A percentile compares a stretch with the other conserved stretches of the same genome.
Evolutionary conservation across 805 yeast genomes (phyloP).

Genomic region (Teunomyces atbi): DNA sequence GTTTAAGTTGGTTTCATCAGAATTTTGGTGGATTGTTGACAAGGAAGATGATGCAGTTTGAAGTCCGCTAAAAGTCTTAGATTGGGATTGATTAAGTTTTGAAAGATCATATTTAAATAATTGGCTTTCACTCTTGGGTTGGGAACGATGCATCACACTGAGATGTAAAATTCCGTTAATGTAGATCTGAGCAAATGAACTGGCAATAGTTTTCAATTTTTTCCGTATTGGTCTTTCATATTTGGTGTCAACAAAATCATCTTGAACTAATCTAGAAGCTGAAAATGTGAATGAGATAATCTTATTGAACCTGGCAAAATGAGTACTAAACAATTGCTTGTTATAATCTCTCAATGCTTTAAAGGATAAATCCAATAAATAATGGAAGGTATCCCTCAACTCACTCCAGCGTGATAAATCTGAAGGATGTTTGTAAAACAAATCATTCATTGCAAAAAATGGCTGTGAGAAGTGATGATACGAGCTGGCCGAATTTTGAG

Average conservation of each 20-base stretch:
- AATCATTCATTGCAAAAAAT: conserved; percentile 35
- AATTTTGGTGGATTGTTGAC: conserved; percentile 7
- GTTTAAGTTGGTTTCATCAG: conserved; percentile 4
- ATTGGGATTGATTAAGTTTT: conserved; percentile 6
- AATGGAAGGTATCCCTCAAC: conserved; percentile 46
- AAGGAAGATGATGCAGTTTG: conserved; percentile 7
- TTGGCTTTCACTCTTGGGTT: conserved; percentile 20
- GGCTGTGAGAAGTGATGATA: conserved; percentile 45
- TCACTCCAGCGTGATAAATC: conserved; percentile 65
- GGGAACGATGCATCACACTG: conserved; percentile 35
- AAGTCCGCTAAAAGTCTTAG: conserved; percentile 3
- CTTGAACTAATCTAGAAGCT: conserved; percentile 52
- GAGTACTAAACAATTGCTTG: conserved; percentile 51
- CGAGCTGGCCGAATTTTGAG: conserved; percentile 24
- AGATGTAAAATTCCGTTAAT: conserved; percentile 65
- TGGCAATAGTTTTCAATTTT: conserved; percentile 51
- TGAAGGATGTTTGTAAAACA: conserved; percentile 58
- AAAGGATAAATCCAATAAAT: conserved; percentile 46
- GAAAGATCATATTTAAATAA: conserved; percentile 31
- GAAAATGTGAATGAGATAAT: conserved; percentile 52
- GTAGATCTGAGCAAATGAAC: conserved; percentile 59
- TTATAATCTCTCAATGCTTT: conserved; percentile 52
- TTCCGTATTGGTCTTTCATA: conserved; percentile 47
- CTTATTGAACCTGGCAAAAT: conserved; percentile 53
- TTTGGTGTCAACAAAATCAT: conserved; percentile 48